Evolutionary conservation across 164 flowering plant genomes (phyloP).

Genomic region (Cinnamomum chago): DNA sequence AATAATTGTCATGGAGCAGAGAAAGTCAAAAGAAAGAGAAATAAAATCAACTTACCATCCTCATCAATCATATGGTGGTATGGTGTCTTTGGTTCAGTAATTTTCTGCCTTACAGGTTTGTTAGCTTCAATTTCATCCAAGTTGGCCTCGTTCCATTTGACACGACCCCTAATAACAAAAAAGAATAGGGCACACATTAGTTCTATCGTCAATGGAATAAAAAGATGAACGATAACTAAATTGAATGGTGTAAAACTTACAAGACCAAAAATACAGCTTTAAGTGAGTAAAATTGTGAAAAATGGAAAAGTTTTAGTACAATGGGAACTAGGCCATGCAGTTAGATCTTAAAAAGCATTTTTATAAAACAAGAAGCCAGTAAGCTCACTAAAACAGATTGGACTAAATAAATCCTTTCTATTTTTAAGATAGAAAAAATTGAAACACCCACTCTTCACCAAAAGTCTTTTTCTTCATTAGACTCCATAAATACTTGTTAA

Average conservation of each 20-base stretch:
- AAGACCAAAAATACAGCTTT: not conserved
- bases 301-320: not conserved
- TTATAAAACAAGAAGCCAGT: not conserved
- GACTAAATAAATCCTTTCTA: not conserved
- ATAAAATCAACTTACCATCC: slow-evolving; percentile 45
- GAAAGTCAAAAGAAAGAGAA: not conserved
- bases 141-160: slow-evolving; percentile 91
- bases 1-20: not conserved
- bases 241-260: not conserved
- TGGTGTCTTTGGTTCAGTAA: slow-evolving; percentile 99
- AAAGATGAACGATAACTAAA: not conserved
- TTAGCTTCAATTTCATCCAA: slow-evolving; percentile 84
- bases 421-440: not conserved
- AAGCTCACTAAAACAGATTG: not conserved
- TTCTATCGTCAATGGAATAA: not conserved
- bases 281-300: not conserved
- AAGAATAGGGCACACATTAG: not conserved
- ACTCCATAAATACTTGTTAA: no score
- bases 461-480: not conserved
- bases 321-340: not conserved
- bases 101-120: slow-evolving; percentile 98
- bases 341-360: not conserved
- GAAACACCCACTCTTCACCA: not conserved
- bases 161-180: slow-evolving; percentile 36
- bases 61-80: slow-evolving; percentile 89